Percentiles rank a stretch among this genome's conserved stretches.
Evolutionary conservation across 257 asterid genomes (phyloP).

Genomic region (Solanum lycopersicoides): DNA sequence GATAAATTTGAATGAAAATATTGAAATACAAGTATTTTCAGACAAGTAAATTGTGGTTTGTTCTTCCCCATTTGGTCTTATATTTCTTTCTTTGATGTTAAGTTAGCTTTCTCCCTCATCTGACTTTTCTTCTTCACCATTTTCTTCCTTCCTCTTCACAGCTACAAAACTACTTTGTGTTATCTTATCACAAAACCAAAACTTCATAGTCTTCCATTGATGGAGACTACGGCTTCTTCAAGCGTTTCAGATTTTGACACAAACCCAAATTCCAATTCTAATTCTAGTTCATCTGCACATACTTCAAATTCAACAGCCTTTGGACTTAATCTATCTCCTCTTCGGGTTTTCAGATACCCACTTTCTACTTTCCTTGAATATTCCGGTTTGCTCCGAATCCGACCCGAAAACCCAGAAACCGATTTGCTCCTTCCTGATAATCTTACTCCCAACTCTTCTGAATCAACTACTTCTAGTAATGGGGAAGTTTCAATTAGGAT

Average conservation of each 20-base stretch:
- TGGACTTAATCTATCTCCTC: conserved; percentile 9
- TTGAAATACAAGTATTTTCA: not conserved
- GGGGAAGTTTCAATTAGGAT: conserved; percentile 82
- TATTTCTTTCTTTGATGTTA: not conserved
- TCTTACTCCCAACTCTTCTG: conserved; percentile 5
- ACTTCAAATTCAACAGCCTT: not conserved
- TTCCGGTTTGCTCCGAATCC: conserved; percentile 55
- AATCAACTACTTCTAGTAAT: not conserved
- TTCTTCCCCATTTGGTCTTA: not conserved
- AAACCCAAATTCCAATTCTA: not conserved
- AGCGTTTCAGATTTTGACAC: not conserved
- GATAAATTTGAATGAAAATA: not conserved
- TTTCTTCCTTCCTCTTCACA: not conserved
- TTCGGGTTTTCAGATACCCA: conserved; percentile 43
- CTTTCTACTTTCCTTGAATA: conserved; percentile 57
- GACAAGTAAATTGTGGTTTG: not conserved
- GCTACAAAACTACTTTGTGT: not conserved
- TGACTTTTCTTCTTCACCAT: not conserved
- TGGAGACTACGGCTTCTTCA: not conserved
- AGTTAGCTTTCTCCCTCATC: not conserved
- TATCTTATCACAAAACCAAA: not conserved
- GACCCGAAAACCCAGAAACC: conserved; percentile 48
- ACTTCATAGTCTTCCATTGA: not conserved
- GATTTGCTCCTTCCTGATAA: conserved; percentile 16
- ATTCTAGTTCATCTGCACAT: not conserved